Conservation (phyloP, 1,284 basidiomycete species). For the Coniferiporia sulphurascens region DNA sequence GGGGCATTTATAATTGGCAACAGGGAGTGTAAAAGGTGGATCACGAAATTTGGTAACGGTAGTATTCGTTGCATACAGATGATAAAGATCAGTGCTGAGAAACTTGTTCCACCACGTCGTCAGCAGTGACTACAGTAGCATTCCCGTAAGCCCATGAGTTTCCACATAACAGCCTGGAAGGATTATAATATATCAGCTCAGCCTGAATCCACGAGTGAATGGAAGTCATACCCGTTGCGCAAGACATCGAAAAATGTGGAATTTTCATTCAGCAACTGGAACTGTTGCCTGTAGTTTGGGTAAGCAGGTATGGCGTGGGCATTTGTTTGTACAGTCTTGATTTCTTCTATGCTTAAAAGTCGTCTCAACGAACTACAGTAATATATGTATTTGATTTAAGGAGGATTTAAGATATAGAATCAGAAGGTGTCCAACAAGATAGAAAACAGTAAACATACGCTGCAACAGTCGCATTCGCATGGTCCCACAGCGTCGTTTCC, state of each 20-base stretch:
- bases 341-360: conserved; percentile 7
- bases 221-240: conserved; percentile 8
- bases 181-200: neutral
- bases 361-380: neutral
- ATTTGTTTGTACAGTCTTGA: conserved; percentile 15
- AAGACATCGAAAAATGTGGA: conserved; percentile 15
- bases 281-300: neutral
- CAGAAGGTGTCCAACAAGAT: neutral
- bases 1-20: too few relatives aligned
- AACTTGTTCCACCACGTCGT: conserved; percentile 6
- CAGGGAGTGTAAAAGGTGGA: too few relatives aligned
- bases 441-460: conserved; percentile 3
- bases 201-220: neutral
- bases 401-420: too few relatives aligned
- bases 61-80: neutral
- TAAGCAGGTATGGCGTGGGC: neutral
- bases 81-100: neutral
- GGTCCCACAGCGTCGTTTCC: conserved; percentile 13
- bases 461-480: conserved; percentile 1
- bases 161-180: neutral
- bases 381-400: neutral
- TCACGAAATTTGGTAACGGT: neutral
- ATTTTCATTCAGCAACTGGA: conserved; percentile 11
- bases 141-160: conserved; percentile 2
- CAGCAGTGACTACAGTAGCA: neutral